A percentile compares a stretch with the other conserved stretches of the same genome.
Conservation (phyloP, 176 grass and related monocot species). For the maize (Zea mays) region Zm-B73-REFERENCE-NAM-5.0 NC_050102.1:143192001-143192500, state of each 20-base stretch:
- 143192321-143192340: background rate
- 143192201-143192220: background rate
- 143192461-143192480: background rate
- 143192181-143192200: background rate
- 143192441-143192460: background rate
- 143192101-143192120: background rate
- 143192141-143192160: background rate
- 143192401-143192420: background rate
- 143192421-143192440: background rate
- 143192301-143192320: background rate
- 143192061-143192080: background rate
- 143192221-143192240: background rate
- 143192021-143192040: background rate
- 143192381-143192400: constrained; percentile 2
- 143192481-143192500: background rate
- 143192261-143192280: background rate
- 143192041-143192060: background rate
- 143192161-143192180: background rate
- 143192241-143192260: constrained; percentile 4
- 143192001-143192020: too few species aligned
- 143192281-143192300: background rate
- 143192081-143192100: background rate
- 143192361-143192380: background rate
- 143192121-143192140: background rate
- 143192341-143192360: background rate